These are phyloP conservation scores for Brassica cretica DNA, from an alignment of 345 rosid genomes.

Conservation along the genomic window DNA sequence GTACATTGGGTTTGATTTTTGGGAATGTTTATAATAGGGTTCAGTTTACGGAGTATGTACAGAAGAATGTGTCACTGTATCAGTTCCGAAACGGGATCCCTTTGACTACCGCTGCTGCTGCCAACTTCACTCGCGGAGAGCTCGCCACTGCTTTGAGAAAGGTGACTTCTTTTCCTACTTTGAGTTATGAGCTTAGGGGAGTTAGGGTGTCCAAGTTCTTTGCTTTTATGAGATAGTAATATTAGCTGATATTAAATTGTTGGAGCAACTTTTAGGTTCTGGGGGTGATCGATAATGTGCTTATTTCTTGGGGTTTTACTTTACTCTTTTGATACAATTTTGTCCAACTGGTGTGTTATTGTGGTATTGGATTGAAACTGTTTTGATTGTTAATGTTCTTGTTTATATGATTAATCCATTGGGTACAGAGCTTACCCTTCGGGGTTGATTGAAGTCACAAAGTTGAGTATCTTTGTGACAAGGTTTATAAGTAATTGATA, in stretches of 20 bases:
- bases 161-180: slow-evolving; percentile 43
- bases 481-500: slow-evolving; percentile 10
- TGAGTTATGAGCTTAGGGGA: neutral
- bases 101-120: slow-evolving; percentile 84
- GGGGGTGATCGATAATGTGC: slow-evolving; percentile 10
- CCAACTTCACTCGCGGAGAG: slow-evolving; percentile 90
- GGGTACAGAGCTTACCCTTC: neutral
- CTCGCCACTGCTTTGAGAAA: slow-evolving; percentile 95
- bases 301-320: neutral
- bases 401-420: neutral
- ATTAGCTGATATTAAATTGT: neutral
- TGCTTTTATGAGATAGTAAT: neutral
- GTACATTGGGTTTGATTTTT: neutral
- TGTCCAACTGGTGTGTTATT: neutral
- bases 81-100: slow-evolving; percentile 95
- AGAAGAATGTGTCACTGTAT: slow-evolving; percentile 91
- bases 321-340: slow-evolving; percentile 1
- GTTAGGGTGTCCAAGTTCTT: neutral
- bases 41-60: slow-evolving; percentile 94
- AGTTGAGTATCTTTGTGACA: neutral
- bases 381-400: neutral
- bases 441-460: slow-evolving; percentile 3
- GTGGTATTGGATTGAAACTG: neutral
- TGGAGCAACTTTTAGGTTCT: neutral
- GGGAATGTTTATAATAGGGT: slow-evolving; percentile 45